Percentiles rank a stretch among this genome's conserved stretches.
These are phyloP conservation scores for Monilinia fructicola DNA, from an alignment of 2,329 filamentous ascomycete species.

Conservation along the genomic window DNA sequence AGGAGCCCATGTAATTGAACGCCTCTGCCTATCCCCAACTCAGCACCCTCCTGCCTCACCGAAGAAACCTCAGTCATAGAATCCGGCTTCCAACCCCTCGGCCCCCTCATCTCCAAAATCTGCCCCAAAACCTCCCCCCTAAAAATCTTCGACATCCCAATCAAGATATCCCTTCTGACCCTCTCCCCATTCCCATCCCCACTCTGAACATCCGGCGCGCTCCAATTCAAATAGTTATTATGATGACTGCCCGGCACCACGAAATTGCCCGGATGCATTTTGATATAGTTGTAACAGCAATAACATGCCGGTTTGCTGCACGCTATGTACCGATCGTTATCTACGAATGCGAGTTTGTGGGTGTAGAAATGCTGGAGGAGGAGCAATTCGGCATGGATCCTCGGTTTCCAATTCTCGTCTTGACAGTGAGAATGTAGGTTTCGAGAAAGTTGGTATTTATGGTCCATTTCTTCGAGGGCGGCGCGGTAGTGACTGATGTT, in stretches of 20 bases:
- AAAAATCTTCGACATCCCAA: conserved; percentile 15
- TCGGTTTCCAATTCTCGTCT: conserved; percentile 36
- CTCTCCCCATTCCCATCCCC: neutral
- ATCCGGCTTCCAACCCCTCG: conserved; percentile 16
- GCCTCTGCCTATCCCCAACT: neutral
- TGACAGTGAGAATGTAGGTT: conserved; percentile 37
- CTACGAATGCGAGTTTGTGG: conserved; percentile 41
- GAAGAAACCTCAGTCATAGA: conserved; percentile 24
- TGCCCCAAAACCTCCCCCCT: conserved; percentile 11
- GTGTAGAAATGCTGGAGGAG: conserved; percentile 49
- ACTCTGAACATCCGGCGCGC: conserved; percentile 34
- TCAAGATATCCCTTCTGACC: conserved; percentile 17
- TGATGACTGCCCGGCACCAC: conserved; percentile 40
- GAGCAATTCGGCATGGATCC: conserved; percentile 49
- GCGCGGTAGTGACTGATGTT: conserved; percentile 90
- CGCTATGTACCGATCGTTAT: conserved; percentile 48
- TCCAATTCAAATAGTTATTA: conserved; percentile 47
- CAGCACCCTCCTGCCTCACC: neutral
- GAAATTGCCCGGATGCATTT: conserved; percentile 42
- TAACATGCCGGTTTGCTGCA: conserved; percentile 55
- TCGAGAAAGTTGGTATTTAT: conserved; percentile 16
- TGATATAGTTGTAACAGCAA: conserved; percentile 50
- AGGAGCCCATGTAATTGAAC: neutral
- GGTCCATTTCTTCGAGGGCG: conserved; percentile 66
- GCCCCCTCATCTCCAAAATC: conserved; percentile 21